A percentile compares a stretch with the other conserved stretches of the same genome.
Evolutionary conservation across 169 alveolate species (phyloP).

Genomic region (Plasmodium ovale): DNA sequence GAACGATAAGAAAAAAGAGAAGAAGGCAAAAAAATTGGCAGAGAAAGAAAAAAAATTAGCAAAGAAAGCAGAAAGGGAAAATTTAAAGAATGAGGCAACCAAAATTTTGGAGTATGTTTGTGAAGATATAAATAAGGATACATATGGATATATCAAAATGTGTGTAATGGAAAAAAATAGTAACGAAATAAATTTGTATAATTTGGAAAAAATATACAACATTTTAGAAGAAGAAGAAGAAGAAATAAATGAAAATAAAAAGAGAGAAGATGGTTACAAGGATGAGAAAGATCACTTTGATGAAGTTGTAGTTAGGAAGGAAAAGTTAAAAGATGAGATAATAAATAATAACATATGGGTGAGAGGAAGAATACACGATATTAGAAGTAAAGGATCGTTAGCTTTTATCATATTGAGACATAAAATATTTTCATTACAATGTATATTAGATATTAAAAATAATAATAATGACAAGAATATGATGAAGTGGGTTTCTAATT

Average conservation of each 20-base stretch:
- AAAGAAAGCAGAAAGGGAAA: conserved; percentile 74
- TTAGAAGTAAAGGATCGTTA: conserved; percentile 88
- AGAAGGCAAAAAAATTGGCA: conserved; percentile 49
- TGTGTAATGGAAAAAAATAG: conserved; percentile 1
- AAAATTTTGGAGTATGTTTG: conserved; percentile 67
- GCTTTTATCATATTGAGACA: conserved; percentile 86
- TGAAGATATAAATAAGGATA: conserved; percentile 72
- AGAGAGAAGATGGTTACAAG: conserved; percentile 36
- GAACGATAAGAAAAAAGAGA: conserved; percentile 72
- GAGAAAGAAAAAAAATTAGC: conserved; percentile 73
- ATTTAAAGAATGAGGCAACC: conserved; percentile 68
- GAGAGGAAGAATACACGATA: conserved; percentile 88
- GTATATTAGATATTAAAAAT: conserved; percentile 86
- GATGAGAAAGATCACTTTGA: background rate
- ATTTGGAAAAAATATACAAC: conserved; percentile 63
- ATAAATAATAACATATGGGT: conserved; percentile 82
- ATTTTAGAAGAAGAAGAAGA: conserved; percentile 2
- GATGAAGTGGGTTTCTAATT: conserved; percentile 90
- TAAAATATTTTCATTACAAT: conserved; percentile 84
- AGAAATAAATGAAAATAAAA: background rate
- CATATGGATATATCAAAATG: conserved; percentile 50
- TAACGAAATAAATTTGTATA: conserved; percentile 18
- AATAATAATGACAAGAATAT: conserved; percentile 84
- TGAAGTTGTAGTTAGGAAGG: background rate
- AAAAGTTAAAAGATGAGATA: conserved; percentile 33